Evolutionary conservation across 1,284 basidiomycete species (phyloP), one percentile per base, ranked within the genome.

Genomic region (Agaricales sp.): DNA sequence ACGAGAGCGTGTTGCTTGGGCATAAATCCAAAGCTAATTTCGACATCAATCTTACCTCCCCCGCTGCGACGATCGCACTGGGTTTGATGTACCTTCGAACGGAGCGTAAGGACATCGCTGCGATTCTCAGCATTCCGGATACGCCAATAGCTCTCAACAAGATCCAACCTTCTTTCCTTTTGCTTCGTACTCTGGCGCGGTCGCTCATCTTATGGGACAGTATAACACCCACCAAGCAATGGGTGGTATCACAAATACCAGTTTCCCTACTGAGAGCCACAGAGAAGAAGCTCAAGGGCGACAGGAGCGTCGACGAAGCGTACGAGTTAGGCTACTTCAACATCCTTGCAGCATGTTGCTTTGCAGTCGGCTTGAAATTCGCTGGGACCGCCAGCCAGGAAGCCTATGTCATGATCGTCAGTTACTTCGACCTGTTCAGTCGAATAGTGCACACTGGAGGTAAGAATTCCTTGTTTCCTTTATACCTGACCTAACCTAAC

Each of bases 1-100:
- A 87, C 59, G 64, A 69, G 1, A 67, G 68, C 51, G 59, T 66
- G 35, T 54, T 61, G 46, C 53, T 67, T 23, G 61, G 62, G 3
- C 67, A 64, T 50, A 63, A 65, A 43, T 57, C 57, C n/a, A 71
- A 71, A 13, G 67, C 73, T 2, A 63, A 71, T 0, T 87, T 92
- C 64, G 86, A 96, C 63, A 70, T 89, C 62, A 91, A 88, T 54
- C 70, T 94, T 47, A 94, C 93, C 0, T 90, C 90, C 0, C 89
- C 93, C 0, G 88, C 91, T 1, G 94, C 96, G 1, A 85, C 89
- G 1, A 78, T 97, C 14, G 92, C 92, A 0, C 67, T 99, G 4
- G 94, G 89, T 0, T 67, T 99, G 19, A 93, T 96, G 85, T 99
- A 91, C 63, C 73, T 99, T 46, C 81, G 82, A 53, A 94, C 91